Conservation (phyloP, 495 filamentous ascomycete genomes). For the Clohesyomyces aquaticus region DNA sequence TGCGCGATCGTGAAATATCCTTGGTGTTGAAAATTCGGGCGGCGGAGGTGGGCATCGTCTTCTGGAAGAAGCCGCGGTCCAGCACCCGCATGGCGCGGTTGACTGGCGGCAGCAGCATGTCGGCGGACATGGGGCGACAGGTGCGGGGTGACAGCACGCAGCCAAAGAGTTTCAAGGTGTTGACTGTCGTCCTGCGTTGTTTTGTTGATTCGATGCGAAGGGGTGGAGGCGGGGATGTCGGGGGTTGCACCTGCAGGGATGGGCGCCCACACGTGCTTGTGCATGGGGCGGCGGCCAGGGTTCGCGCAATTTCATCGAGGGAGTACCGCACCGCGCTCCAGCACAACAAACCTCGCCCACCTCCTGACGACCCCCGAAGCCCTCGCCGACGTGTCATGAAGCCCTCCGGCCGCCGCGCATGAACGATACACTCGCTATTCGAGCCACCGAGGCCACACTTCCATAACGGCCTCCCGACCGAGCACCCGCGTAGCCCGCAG, state of each 20-base stretch:
- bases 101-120: slow-evolving; percentile 79
- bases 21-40: slow-evolving; percentile 72
- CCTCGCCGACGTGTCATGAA: slow-evolving; percentile 30
- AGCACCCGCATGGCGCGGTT: slow-evolving; percentile 77
- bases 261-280: neutral
- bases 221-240: neutral
- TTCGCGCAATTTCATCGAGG: slow-evolving; percentile 4
- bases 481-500: slow-evolving; percentile 1
- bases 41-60: slow-evolving; percentile 73
- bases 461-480: neutral
- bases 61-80: slow-evolving; percentile 81
- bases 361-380: slow-evolving; percentile 15
- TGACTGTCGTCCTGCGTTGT: too few species aligned
- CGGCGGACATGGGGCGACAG: slow-evolving; percentile 27
- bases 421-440: neutral
- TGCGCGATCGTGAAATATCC: slow-evolving; percentile 69
- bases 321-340: neutral
- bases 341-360: neutral
- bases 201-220: neutral
- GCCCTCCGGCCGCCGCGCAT: slow-evolving; percentile 26
- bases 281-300: neutral
- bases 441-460: slow-evolving; percentile 31
- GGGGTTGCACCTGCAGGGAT: neutral
- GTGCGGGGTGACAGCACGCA: neutral
- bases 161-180: too few species aligned